Evolutionary conservation across 306 rosid genomes (phyloP), one percentile per base, ranked within the genome.

Genomic region (Mimosa pudica): DNA sequence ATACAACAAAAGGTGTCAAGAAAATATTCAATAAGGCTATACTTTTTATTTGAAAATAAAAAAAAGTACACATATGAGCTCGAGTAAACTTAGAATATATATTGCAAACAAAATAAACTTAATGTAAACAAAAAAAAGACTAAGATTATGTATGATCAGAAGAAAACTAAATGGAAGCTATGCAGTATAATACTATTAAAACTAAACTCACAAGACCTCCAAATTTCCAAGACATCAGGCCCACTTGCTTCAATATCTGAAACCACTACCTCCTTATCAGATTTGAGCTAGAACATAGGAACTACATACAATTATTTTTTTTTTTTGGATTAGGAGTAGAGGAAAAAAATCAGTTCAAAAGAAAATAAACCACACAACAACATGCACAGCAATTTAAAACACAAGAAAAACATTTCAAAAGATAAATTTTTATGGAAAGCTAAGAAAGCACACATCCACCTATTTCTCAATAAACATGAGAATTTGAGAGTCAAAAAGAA

Each of bases 1-100:
- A 83, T 30, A 77, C 7, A 75, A 72, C 85, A 85, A 33, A 80
- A 68, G 62, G 47, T 63, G 71, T 77, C 57, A 74, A 79, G 74
- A 75, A 81, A 70, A 73, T 46, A 58, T 63, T 67, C 10, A 63
- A 75, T 73, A 76, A 76, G 71, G 13, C 65, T 24, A 14, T 9
- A 55, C 3, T 4, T 41, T 44, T 55, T 17, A 77, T 62, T 45
- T 32, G 20, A 63, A 75, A 58, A 12, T 32, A 18, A 63, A 75
- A 58, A 8, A 32, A 13, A 68, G 61, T 55, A 8, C 36, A 2
- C 71, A 55, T 62, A 7, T 61, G 16, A 30, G 38, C 62, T 46
- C 32, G 58, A 66, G 80, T 18, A 67, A 77, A 77, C 38, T 8
- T 44, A 46, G 36, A 60, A 35, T 18, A 24, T 24, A 24, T 24